Percentiles rank a stretch among this genome's conserved stretches.
Evolutionary conservation across 805 yeast species (phyloP).

Genomic region (Wilhelminamyces savonicus): DNA sequence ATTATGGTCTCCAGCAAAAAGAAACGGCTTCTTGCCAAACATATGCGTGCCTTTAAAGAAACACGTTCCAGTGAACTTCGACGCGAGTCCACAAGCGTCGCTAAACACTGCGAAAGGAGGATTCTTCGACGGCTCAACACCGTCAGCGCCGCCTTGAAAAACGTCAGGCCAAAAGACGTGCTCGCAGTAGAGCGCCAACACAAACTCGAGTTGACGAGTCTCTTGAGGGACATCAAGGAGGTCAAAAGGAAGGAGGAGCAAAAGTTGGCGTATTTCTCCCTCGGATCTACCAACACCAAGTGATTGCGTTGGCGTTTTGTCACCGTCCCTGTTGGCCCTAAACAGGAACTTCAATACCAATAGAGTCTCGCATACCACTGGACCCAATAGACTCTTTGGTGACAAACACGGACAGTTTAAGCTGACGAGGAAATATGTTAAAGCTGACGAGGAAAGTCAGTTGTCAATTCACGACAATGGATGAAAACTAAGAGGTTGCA

Average conservation of each 20-base stretch:
- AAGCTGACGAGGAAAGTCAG: no score
- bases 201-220: slow-evolving; percentile 20
- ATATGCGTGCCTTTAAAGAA: no score
- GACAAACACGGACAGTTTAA: no score
- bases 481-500: no score
- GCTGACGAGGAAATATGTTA: no score
- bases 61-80: no score
- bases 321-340: not conserved
- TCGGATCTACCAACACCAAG: not conserved
- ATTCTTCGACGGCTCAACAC: slow-evolving; percentile 38
- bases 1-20: no score
- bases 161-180: slow-evolving; percentile 39
- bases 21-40: no score
- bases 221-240: slow-evolving; percentile 21
- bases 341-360: not conserved
- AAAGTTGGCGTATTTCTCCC: not conserved
- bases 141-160: slow-evolving; percentile 45
- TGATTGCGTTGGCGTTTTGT: not conserved
- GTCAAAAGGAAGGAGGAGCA: slow-evolving; percentile 8
- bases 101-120: slow-evolving; percentile 26
- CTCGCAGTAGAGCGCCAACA: slow-evolving; percentile 40
- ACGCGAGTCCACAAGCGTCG: slow-evolving; percentile 14
- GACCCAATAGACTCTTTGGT: not conserved
- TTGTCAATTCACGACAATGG: no score
- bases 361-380: slow-evolving; percentile 3